A percentile compares a stretch with the other conserved stretches of the same genome.
These are phyloP conservation scores for Beta vulgaris DNA, from an alignment of 148 eudicot genomes.

Conservation along the genomic window DNA sequence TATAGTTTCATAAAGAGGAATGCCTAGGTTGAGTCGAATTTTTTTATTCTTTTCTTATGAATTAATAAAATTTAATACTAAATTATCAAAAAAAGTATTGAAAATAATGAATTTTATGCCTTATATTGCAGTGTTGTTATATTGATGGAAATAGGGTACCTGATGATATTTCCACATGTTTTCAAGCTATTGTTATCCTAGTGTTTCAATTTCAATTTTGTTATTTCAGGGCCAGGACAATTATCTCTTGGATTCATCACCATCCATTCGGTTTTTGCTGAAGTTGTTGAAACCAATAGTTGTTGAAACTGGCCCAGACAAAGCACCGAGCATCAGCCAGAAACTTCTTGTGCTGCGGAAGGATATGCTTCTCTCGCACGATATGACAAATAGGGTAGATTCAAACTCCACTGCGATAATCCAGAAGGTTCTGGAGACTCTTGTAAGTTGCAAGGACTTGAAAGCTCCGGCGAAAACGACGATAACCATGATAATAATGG, in stretches of 20 bases:
- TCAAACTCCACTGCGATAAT: constrained; percentile 56
- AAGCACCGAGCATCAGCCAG: constrained; percentile 55
- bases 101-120: no score
- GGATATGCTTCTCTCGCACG: constrained; percentile 46
- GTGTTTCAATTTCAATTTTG: constrained; percentile 3
- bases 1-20: no score
- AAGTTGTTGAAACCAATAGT: constrained; percentile 71
- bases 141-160: no score
- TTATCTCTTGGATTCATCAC: constrained; percentile 62
- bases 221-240: constrained; percentile 73
- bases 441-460: constrained; percentile 74
- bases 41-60: no score
- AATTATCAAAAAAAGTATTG: no score
- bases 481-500: no score
- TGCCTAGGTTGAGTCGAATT: no score
- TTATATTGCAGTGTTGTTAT: no score
- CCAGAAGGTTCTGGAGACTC: constrained; percentile 70
- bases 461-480: no score
- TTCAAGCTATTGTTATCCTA: neutral
- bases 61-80: no score
- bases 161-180: no score
- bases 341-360: constrained; percentile 70
- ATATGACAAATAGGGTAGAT: constrained; percentile 49
- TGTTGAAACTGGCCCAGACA: constrained; percentile 35
- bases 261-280: constrained; percentile 66